Evolutionary conservation across 129 eudicot genomes (phyloP).

Genomic region (Rutidosis leptorrhynchoides): DNA sequence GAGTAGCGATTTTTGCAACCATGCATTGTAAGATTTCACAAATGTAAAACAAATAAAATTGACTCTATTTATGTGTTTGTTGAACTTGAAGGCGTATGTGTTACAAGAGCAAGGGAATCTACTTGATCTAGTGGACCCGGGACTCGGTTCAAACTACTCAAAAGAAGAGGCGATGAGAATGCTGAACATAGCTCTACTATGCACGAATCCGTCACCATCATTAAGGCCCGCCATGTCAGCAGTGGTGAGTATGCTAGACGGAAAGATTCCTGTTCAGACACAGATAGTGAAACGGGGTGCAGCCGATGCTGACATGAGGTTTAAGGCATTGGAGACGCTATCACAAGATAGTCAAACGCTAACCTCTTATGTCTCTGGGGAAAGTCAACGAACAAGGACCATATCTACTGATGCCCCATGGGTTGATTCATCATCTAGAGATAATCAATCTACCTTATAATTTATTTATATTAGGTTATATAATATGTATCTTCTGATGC

Average conservation of each 20-base stretch:
- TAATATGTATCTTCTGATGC: neutral
- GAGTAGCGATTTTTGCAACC: too few species aligned
- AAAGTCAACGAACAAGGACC: conserved; percentile 33
- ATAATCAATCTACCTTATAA: conserved; percentile 24
- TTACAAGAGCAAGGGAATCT: conserved; percentile 81
- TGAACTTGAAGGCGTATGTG: conserved; percentile 55
- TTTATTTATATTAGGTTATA: conserved; percentile 3
- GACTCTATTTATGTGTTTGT: neutral
- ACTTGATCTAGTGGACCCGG: conserved; percentile 72
- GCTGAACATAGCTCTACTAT: conserved; percentile 61
- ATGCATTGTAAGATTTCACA: neutral
- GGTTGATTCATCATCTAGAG: conserved; percentile 42
- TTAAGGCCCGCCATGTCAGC: conserved; percentile 83
- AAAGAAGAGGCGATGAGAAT: conserved; percentile 59
- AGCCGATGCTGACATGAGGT: conserved; percentile 42
- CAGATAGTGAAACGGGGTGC: conserved; percentile 42
- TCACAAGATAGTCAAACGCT: conserved; percentile 58
- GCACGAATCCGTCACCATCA: conserved; percentile 73
- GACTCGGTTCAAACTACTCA: conserved; percentile 53
- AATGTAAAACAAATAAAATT: neutral
- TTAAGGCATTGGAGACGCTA: conserved; percentile 46
- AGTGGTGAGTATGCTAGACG: conserved; percentile 77
- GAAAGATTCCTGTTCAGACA: conserved; percentile 56
- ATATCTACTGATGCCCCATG: conserved; percentile 50
- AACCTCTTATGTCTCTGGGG: conserved; percentile 33